Evolutionary conservation across 345 rosid species (phyloP), one percentile per base, ranked within the genome.

Genomic region (Brassica carinata): DNA sequence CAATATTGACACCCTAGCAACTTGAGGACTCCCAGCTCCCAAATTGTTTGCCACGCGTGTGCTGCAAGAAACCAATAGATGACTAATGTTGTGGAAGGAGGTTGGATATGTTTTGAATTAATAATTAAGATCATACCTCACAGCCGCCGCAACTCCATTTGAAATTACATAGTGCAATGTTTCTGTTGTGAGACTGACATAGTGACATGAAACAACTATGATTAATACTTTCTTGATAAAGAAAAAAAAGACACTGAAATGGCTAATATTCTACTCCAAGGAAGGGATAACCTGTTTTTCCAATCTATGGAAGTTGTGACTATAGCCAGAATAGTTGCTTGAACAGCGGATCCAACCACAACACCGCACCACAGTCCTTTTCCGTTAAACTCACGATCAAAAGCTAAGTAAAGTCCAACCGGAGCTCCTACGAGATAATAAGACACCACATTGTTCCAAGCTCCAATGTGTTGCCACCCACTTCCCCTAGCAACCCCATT

Each of bases 381-480:
- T 31, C 86, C 86, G 11, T 73, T 77, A 0, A 83, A 36, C 26
- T 72, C 57, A 9, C 65, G 57, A 64, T 27, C 30, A 27, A 83
- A 81, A 33, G 85, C 87, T 34, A 87, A 64, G 45, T 79, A 36
- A 14, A 79, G 15, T 27, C 85, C 87, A 4, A 78, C 86, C 3
- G 89, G 89, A 77, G 79, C 74, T 15, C 86, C 88, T 19, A 69
- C 26, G 0, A 87, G 40, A 75, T 87, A 87, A 11, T 67, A 69
- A 45, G 90, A 80, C 45, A 70, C 87, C 10, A 85, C 76, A 67
- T 85, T 87, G 27, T 76, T 72, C 74, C 77, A 84, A 5, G 88
- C 90, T 55, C 87, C 88, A 40, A 80, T 71, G 19, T 85, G 64
- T 73, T 87, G 88, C 90, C 87, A 87, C 8, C 88, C 90, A 82